Evolutionary conservation across 2,329 filamentous ascomycete species (phyloP).

Genomic region (Fusarium austroafricanum): DNA sequence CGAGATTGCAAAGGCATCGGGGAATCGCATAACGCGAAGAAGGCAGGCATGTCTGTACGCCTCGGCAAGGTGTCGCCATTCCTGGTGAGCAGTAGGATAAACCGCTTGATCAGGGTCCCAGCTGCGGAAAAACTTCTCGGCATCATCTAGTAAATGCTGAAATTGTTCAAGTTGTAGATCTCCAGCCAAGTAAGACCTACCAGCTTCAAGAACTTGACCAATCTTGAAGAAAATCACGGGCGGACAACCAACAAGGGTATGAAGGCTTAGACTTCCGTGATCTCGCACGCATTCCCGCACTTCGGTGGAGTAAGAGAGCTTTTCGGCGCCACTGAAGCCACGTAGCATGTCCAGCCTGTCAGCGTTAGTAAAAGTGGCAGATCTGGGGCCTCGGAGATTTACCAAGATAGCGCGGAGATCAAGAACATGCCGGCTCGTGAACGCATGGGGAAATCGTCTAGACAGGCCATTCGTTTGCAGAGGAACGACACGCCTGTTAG

Average conservation of each 20-base stretch:
- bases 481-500: conserved; percentile 46
- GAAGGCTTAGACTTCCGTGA: conserved; percentile 39
- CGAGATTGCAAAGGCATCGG: conserved; percentile 41
- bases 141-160: conserved; percentile 20
- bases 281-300: conserved; percentile 44
- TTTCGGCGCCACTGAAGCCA: conserved; percentile 48
- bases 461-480: conserved; percentile 39
- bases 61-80: conserved; percentile 47
- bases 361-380: neutral
- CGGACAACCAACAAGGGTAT: conserved; percentile 46
- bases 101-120: conserved; percentile 41
- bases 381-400: neutral
- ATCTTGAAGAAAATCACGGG: conserved; percentile 43
- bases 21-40: conserved; percentile 44
- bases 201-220: conserved; percentile 40
- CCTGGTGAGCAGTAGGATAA: conserved; percentile 44
- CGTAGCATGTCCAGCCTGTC: conserved; percentile 46
- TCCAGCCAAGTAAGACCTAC: conserved; percentile 31
- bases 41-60: conserved; percentile 48
- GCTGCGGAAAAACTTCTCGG: conserved; percentile 43
- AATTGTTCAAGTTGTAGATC: conserved; percentile 16
- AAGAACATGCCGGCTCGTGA: conserved; percentile 43
- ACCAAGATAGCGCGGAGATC: conserved; percentile 44
- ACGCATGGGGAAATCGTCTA: conserved; percentile 8
- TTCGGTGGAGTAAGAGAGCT: conserved; percentile 43